These are phyloP conservation scores for Botrytis galanthina DNA, from an alignment of 2,329 filamentous ascomycete species.

Conservation along the genomic window DNA sequence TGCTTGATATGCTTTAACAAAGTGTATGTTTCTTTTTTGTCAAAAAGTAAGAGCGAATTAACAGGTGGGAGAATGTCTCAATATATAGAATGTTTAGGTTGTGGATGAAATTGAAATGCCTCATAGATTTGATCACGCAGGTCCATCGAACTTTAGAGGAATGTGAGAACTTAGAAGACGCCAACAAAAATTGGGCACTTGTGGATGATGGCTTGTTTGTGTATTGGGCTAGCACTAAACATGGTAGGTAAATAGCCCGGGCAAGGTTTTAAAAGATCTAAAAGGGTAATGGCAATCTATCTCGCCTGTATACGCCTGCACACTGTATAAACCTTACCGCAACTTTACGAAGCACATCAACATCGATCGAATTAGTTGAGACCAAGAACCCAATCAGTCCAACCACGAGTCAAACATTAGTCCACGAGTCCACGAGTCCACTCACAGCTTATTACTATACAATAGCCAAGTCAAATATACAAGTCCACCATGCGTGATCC, in stretches of 20 bases:
- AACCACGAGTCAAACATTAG: conserved; percentile 15
- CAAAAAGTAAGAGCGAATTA: neutral
- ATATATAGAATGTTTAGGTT: conserved; percentile 14
- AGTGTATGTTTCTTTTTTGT: neutral
- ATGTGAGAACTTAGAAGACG: conserved; percentile 15
- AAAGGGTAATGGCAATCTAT: conserved; percentile 4
- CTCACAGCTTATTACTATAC: neutral
- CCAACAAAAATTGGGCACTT: conserved; percentile 12
- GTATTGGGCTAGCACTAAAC: neutral
- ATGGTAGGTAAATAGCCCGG: neutral
- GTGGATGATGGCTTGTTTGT: conserved; percentile 2
- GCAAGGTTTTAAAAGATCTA: neutral
- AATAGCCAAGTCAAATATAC: neutral
- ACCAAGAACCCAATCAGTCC: neutral
- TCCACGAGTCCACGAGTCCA: neutral
- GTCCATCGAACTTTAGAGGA: neutral
- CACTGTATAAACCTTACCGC: conserved; percentile 10
- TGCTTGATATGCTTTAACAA: neutral
- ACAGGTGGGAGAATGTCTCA: conserved; percentile 18
- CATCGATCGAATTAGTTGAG: conserved; percentile 11
- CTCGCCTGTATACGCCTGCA: conserved; percentile 5
- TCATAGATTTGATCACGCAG: conserved; percentile 12
- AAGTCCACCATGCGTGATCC: neutral
- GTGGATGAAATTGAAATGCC: conserved; percentile 13
- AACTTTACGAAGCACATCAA: conserved; percentile 5